Evolutionary conservation across 176 grass and related monocot genomes (phyloP).

Genomic region (Phoenix roebelenii): DNA sequence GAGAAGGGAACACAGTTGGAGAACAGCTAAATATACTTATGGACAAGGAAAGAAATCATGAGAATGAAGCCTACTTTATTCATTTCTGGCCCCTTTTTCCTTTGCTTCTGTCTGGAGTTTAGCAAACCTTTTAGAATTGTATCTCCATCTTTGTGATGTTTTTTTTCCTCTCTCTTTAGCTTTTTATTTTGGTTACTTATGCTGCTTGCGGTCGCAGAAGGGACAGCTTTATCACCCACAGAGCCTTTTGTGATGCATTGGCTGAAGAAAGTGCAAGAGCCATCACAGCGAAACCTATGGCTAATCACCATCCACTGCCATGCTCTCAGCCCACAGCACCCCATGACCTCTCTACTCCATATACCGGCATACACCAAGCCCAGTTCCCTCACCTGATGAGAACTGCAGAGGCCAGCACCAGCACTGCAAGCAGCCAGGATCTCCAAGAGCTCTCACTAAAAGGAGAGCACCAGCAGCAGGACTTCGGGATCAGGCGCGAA

Average conservation of each 20-base stretch:
- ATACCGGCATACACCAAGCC: background rate
- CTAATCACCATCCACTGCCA: background rate
- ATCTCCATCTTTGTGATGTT: background rate
- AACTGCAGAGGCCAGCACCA: too few species aligned
- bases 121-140: too few species aligned
- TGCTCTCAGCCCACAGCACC: background rate
- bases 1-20: background rate
- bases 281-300: background rate
- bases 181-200: too few species aligned
- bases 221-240: slow-evolving; percentile 10
- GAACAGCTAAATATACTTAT: background rate
- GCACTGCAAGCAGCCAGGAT: background rate
- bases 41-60: slow-evolving; percentile 2
- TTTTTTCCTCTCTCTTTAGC: background rate
- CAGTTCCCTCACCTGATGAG: background rate
- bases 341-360: background rate
- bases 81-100: background rate
- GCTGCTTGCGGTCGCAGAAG: background rate
- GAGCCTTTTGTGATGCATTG: slow-evolving; percentile 8
- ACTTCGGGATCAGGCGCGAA: background rate
- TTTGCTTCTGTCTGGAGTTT: slow-evolving; percentile 1
- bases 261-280: slow-evolving; percentile 3
- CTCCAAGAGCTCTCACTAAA: background rate
- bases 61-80: background rate
- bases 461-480: background rate